Base-by-base conservation (phyloP, 2,329 filamentous ascomycete species). In the Cytospora mali region DNA sequence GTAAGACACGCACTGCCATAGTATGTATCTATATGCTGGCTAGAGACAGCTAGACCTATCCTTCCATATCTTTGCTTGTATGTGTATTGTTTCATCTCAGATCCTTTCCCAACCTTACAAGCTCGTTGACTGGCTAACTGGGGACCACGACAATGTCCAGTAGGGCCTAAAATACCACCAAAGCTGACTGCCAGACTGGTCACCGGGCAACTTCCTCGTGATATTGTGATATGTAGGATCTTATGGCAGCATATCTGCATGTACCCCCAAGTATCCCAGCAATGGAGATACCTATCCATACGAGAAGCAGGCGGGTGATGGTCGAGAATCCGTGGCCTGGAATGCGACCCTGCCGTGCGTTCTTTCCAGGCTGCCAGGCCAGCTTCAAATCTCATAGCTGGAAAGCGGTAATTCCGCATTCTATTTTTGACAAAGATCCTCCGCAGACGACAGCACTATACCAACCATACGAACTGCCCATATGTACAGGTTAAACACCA, bases 341-440 rank as follows among this genome's bases (percentile, higher is more conserved):
- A 60, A 23, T 39, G 42, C 27, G 50, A 52, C n/a, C 56, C 42
- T 49, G 58, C 50, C 48, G 33, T 60, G 50, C 50, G 27, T 60
- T n/a, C n/a, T n/a, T n/a, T n/a, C n/a, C n/a, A n/a, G n/a, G n/a
- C n/a, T n/a, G n/a, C n/a, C n/a, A n/a, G n/a, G n/a, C 35, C 58
- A 33, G 42, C 50, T 48, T n/a, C 23, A 29, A 35, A 21, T 25
- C 18, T 21, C 6, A 48, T 53, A 14, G 35, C 50, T 60, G 48
- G 35, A 52, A 54, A 28, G 33, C 39, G 29, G 48, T 48, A 60
- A 54, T 28, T 48, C 28, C 27, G 33, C 18, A 25, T 60, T 60
- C 58, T 60, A 60, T 60, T 60, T 60, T 60, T 49, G 58, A 39
- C 39, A n/a, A n/a, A n/a, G n/a, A n/a, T 27, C 35, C 31, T 54